These are phyloP conservation scores for Neofusicoccum parvum DNA, from an alignment of 2,329 filamentous ascomycete species.

Conservation along the genomic window DNA sequence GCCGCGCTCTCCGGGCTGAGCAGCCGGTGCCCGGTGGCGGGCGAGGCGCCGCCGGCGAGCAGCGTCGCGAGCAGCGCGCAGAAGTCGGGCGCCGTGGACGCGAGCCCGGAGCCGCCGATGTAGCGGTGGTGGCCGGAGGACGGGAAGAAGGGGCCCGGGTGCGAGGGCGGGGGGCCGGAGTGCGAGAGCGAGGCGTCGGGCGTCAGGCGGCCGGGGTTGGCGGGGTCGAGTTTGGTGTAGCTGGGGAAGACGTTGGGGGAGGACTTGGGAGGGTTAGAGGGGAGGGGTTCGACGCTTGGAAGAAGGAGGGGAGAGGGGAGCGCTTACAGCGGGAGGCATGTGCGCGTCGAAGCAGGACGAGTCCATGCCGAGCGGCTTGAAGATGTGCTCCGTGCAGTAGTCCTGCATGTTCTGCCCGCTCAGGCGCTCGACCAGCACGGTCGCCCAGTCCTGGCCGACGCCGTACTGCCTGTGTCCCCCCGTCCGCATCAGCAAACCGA, in stretches of 20 bases:
- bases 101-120: constrained; percentile 28
- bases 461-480: constrained; percentile 50
- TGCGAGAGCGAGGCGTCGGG: not conserved
- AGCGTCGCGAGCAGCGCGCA: constrained; percentile 26
- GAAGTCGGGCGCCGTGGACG: constrained; percentile 26
- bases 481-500: too few species aligned
- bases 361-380: constrained; percentile 25
- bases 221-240: too few species aligned
- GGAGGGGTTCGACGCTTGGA: not conserved
- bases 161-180: not conserved
- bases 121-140: constrained; percentile 25
- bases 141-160: constrained; percentile 23
- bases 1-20: too few species aligned
- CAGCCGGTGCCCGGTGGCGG: too few species aligned
- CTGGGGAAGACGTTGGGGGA: not conserved
- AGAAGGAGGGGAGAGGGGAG: not conserved
- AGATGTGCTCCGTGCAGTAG: constrained; percentile 28
- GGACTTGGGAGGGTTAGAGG: not conserved
- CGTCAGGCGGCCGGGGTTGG: too few species aligned
- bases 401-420: constrained; percentile 40
- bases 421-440: constrained; percentile 47
- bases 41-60: too few species aligned
- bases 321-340: not conserved
- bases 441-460: constrained; percentile 53
- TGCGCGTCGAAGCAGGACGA: constrained; percentile 24